Base-by-base conservation (phyloP, 495 filamentous ascomycete genomes). In the Lichenothelia convexa region DNA sequence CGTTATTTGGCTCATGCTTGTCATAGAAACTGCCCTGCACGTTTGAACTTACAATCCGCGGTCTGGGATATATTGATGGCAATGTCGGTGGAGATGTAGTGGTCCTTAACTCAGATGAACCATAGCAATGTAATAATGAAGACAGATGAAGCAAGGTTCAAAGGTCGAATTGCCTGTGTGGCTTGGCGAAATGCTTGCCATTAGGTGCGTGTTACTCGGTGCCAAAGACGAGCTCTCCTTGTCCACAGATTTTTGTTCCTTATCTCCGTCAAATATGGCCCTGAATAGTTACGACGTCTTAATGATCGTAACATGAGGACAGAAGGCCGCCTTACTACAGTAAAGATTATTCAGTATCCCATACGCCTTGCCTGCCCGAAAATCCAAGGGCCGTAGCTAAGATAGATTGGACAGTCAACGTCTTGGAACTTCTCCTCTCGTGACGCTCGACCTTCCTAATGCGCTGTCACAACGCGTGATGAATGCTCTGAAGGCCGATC, bases 111-210 rank as follows among this genome's bases (percentile, higher is more conserved):
- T 15, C 34, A 18, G 13, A 17, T 21, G 19, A 16, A 30, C 22
- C 9, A 7, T 3, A 15, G 17, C 18, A 6, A 21, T 19, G 8
- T 26, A 12, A 2, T 30, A 22, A 18, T 19, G 20, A 6, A 19
- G 24, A 47, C 39, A 76, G 71, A 78, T 95, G 43, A 84, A 82
- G 58, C 56, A 75, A 30, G 79, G 80, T 22, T 84, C 81, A 2
- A 71, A 71, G 21, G 62, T 93, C 38, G 72, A 78, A 39, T 73
- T 97, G 1, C 91, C 89, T 23, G 64, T 95, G 53, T 97, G 91
- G 91, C 75, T 97, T n/a, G 83, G 79, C 39, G 83, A 93, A 58
- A 86, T 93, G 68, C 78, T 97, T 19, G 87, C 83, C 30, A 77
- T 93, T 31, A 78, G 77, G 67, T 73, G 54, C n/a, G 32, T 21